Evolutionary conservation across 352 stramenopile species (phyloP).

Genomic region (Phytophthora nicotianae): DNA sequence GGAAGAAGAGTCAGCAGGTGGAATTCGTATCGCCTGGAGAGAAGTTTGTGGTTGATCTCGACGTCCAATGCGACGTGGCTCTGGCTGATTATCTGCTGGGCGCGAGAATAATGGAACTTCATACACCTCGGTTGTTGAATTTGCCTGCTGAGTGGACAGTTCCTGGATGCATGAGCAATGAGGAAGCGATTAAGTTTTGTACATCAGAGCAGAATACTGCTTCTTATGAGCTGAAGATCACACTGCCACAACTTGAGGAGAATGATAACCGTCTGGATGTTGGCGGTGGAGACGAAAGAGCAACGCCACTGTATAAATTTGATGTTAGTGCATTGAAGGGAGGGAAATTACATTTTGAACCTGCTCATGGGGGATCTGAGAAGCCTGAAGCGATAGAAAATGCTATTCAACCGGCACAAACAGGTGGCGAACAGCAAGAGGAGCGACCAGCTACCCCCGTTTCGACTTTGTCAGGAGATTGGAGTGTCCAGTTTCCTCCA

Average conservation of each 20-base stretch:
- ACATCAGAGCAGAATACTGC: conserved; percentile 48
- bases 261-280: not conserved
- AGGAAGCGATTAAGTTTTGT: conserved; percentile 53
- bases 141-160: conserved; percentile 58
- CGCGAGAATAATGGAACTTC: conserved; percentile 46
- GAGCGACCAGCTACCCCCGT: conserved; percentile 7
- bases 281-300: conserved; percentile 10
- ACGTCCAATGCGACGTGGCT: conserved; percentile 52
- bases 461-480: conserved; percentile 41
- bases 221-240: conserved; percentile 60
- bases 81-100: conserved; percentile 54
- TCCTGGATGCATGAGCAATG: conserved; percentile 41
- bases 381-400: not conserved
- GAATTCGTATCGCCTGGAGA: conserved; percentile 17
- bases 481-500: conserved; percentile 52
- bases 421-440: conserved; percentile 21
- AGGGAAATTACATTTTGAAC: conserved; percentile 56
- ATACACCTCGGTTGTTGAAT: conserved; percentile 40
- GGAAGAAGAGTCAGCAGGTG: conserved; percentile 27
- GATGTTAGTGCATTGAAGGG: conserved; percentile 33
- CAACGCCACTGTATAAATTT: conserved; percentile 24
- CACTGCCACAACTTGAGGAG: conserved; percentile 33
- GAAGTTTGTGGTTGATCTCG: conserved; percentile 42
- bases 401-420: not conserved
- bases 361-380: not conserved